These are phyloP conservation scores for Raffaelea albimanens DNA, from an alignment of 2,329 filamentous ascomycete genomes.

Conservation along the genomic window DNA sequence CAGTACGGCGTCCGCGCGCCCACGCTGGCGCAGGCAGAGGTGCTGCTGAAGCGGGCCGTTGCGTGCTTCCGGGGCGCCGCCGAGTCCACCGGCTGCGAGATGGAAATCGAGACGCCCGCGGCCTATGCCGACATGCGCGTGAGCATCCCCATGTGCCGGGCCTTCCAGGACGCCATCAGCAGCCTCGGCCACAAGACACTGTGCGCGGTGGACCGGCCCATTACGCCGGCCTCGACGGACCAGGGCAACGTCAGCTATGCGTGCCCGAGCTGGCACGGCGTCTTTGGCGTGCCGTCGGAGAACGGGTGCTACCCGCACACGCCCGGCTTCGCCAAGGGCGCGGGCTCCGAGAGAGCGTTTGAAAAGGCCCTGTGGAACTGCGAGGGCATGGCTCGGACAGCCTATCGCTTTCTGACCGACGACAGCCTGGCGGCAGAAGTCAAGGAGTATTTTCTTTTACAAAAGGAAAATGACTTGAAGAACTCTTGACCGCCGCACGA, in stretches of 20 bases:
- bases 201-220: slow-evolving; percentile 21
- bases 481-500: no score
- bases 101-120: slow-evolving; percentile 17
- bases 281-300: slow-evolving; percentile 7
- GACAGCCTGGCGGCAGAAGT: slow-evolving; percentile 6
- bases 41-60: slow-evolving; percentile 19
- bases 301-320: slow-evolving; percentile 7
- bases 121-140: slow-evolving; percentile 22
- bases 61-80: slow-evolving; percentile 25
- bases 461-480: no score
- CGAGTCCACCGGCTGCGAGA: slow-evolving; percentile 22
- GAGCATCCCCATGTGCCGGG: slow-evolving; percentile 32
- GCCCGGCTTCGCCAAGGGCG: slow-evolving; percentile 4
- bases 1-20: slow-evolving; percentile 34
- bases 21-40: slow-evolving; percentile 23
- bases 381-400: slow-evolving; percentile 7
- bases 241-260: slow-evolving; percentile 35
- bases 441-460: slow-evolving; percentile 26
- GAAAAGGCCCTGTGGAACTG: slow-evolving; percentile 6
- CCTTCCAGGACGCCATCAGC: slow-evolving; percentile 17
- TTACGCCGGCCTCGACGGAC: slow-evolving; percentile 41
- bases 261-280: slow-evolving; percentile 42
- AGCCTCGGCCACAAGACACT: slow-evolving; percentile 14
- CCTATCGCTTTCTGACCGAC: slow-evolving; percentile 7
- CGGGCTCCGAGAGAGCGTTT: slow-evolving; percentile 4